A percentile compares a stretch with the other conserved stretches of the same genome.
phyloP scores from a whole-genome alignment of 2,329 filamentous ascomycete genomes.

The Ramularia endophylla region DNA sequence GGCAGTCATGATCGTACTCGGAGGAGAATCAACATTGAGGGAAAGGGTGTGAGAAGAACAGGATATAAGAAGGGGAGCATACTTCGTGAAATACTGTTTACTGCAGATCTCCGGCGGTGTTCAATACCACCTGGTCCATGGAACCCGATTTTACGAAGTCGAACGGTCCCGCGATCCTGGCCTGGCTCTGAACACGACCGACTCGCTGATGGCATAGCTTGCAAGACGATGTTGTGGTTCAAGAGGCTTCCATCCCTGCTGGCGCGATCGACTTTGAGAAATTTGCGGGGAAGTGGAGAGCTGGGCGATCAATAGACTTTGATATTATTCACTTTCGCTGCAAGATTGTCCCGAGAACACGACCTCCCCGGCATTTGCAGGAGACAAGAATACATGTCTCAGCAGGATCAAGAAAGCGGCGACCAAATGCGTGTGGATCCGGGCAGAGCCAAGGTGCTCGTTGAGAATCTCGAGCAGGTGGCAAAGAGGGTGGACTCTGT shows the following conservation, averaged over 20 bases:
- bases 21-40: no score
- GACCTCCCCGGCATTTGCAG: background rate
- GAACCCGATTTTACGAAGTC: no score
- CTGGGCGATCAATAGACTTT: no score
- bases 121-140: no score
- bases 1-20: no score
- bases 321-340: slow-evolving; percentile 6
- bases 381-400: background rate
- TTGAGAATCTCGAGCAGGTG: slow-evolving; percentile 41
- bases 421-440: slow-evolving; percentile 34
- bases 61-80: background rate
- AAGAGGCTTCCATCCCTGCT: no score
- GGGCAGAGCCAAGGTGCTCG: slow-evolving; percentile 40
- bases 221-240: slow-evolving; percentile 1
- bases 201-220: no score
- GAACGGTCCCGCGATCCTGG: no score
- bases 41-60: slow-evolving; percentile 2
- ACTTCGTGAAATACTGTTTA: no score
- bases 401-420: slow-evolving; percentile 3
- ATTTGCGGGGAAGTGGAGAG: background rate
- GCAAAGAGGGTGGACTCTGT: slow-evolving; percentile 36
- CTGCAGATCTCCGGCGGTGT: no score
- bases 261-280: background rate
- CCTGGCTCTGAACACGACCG: no score
- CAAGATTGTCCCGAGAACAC: slow-evolving; percentile 12